Evolutionary conservation across 805 yeast genomes (phyloP), one percentile per base, ranked within the genome.

Genomic region (Nakazawaea wyomingensis): DNA sequence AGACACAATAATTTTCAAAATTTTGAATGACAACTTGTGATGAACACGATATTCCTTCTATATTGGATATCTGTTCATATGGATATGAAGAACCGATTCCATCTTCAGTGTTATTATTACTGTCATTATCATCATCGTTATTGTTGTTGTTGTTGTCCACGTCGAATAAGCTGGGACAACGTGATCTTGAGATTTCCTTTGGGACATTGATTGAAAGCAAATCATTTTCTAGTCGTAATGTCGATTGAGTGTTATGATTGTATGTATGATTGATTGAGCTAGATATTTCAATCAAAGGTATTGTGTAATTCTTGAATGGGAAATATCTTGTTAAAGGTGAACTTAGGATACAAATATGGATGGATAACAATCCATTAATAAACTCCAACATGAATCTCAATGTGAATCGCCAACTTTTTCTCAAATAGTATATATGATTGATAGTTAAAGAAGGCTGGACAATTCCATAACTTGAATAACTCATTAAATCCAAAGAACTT

Each of bases 1-100:
- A 56, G 43, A 19, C 54, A 39, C 69, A 65, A 44, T 56, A 66
- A 44, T 60, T 65, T 39, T 65, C 69, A 44, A 66, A 65, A 42
- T 66, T 66, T 39, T 61, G 60, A 3, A 67, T 62, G 20, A 66
- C 69, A 5, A 64, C 66, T 10, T 59, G 46, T 4, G 58, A 51
- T 5, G 71, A 46, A 4, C 66, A 62, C 5, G 69, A 60, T 3
- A 63, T 54, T 39, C 61, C 65, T 39, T 57, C 54, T 49, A 61
- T 52, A 34, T 57, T 60, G 19, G 53, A 47, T 5, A 56, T 48
- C 37, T 61, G 65, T 32, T 54, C 61, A 18, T 48, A 42, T 1
- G 67, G 64, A 41, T 60, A 60, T 8, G 64, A 47, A n/a, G 62
- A 62, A 1, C 64, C 61, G 1, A 45, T 37, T 4, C 10, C 31